Evolutionary conservation across 2,329 filamentous ascomycete genomes (phyloP), one percentile per base, ranked within the genome.

Genomic region (Aureobasidium sp.): DNA sequence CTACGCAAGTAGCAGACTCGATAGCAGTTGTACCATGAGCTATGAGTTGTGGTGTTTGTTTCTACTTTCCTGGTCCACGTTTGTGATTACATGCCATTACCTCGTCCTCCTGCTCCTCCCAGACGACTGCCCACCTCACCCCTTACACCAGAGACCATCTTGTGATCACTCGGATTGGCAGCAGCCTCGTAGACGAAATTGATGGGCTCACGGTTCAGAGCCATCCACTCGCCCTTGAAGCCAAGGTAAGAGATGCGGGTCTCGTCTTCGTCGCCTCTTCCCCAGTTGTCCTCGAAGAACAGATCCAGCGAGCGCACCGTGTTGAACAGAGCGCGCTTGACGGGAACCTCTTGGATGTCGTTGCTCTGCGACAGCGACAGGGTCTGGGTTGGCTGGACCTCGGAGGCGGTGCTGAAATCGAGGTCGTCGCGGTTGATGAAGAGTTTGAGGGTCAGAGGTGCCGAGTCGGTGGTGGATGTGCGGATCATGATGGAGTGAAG

Each of bases 151-250:
- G 70, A 71, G 52, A 75, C 73, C 63, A 74, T 66, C 76, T 82
- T 84, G 77, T 99, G 94, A 77, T 99, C 94, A 51, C 79, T 84
- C 14, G 93, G 94, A 74, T 97, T 96, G 39, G 94, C 88, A 29
- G 93, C 93, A 20, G 91, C 89, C 81, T 99, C 94, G 75, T 97
- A 99, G 64, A 96, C 70, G 68, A 97, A 93, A 68, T 88, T 91
- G 7, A 88, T 79, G 0, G 94, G 91, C 72, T 93, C 90, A 61
- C 88, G 82, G 51, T 88, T 94, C 70, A 96, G 76, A 72, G 87
- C 86, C 84, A 94, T 94, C 82, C 91, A 97, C 76, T 96, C 90
- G 27, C 94, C 94, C 76, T 90, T 92, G 79, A 99, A 97, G 0
- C 90, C 94, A 62, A 97, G 66, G 76, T 97, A 99, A 65, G 81